Conservation (phyloP, 306 rosid species). For the Lathyrus aphaca region DNA sequence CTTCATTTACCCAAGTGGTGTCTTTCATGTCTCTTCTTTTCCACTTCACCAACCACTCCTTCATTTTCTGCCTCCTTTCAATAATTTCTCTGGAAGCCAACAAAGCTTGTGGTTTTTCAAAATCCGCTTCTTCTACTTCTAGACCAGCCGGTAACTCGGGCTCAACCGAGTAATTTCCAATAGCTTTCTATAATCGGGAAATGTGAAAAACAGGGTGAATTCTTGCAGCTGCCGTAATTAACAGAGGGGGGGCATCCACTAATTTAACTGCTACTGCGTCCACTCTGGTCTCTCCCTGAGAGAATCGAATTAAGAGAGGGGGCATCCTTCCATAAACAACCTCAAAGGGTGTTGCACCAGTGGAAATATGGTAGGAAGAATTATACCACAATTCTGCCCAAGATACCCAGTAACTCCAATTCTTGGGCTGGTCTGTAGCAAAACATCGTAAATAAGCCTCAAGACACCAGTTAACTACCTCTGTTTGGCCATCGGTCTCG, state of each 20-base stretch:
- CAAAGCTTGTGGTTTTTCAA: background rate
- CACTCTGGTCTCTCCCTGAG: background rate
- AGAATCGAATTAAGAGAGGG: background rate
- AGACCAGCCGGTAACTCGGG: no score
- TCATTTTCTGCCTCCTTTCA: background rate
- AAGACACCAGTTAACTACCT: no score
- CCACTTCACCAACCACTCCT: background rate
- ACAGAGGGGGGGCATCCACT: background rate
- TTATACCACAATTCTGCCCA: background rate
- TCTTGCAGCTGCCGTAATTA: no score
- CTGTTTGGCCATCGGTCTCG: no score
- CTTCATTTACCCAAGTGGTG: background rate
- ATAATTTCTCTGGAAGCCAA: background rate
- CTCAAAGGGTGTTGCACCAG: background rate
- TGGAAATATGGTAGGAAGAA: background rate
- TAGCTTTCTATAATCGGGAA: no score
- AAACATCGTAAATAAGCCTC: background rate
- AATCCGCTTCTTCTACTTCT: no score
- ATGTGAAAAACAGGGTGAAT: no score
- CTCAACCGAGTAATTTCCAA: no score
- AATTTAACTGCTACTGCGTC: background rate
- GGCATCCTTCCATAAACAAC: background rate
- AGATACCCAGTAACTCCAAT: background rate
- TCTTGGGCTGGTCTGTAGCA: background rate
- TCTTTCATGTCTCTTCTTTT: background rate